These are phyloP conservation scores for Fragaria nilgerrensis DNA, from an alignment of 306 rosid species.

Conservation along the genomic window DNA sequence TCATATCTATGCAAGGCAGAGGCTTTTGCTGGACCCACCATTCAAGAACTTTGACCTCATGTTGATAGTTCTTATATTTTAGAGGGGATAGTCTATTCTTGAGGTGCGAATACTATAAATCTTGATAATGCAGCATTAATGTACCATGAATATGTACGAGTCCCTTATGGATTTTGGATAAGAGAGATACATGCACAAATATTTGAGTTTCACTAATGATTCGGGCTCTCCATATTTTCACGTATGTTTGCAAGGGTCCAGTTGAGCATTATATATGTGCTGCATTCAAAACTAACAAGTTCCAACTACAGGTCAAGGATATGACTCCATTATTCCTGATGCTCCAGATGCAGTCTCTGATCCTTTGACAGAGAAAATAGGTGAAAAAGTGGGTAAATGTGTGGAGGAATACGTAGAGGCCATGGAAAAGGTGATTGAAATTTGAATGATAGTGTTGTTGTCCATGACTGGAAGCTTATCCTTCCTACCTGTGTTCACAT, in stretches of 20 bases:
- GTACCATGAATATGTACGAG: neutral
- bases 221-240: neutral
- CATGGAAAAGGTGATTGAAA: constrained; percentile 80
- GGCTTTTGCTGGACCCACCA: neutral
- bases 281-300: neutral
- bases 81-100: neutral
- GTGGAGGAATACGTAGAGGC: constrained; percentile 78
- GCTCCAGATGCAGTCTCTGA: constrained; percentile 51
- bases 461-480: neutral
- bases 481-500: constrained; percentile 6
- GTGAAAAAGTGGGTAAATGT: constrained; percentile 58
- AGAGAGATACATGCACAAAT: neutral
- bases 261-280: neutral
- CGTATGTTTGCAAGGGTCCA: neutral
- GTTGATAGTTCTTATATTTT: neutral
- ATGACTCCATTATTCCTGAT: constrained; percentile 70
- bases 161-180: neutral
- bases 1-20: neutral
- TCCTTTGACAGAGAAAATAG: constrained; percentile 51
- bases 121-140: neutral
- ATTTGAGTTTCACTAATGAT: neutral
- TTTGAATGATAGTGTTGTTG: neutral
- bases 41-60: neutral
- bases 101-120: neutral
- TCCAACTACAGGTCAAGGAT: constrained; percentile 68